Base-by-base conservation (phyloP, 306 rosid species). In the Fragaria nilgerrensis region DNA sequence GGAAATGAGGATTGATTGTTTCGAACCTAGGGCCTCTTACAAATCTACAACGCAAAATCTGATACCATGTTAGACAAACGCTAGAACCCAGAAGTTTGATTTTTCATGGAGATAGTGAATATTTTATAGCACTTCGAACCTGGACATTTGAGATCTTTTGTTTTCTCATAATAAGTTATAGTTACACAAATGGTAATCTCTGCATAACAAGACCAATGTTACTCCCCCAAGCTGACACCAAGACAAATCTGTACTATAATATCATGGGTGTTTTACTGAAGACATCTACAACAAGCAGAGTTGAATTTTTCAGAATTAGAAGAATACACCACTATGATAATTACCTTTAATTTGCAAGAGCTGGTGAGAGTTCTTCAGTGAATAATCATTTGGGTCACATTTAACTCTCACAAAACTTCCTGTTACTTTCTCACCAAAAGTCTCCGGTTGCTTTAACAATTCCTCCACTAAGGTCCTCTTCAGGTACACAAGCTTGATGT, bases 351-450 rank as follows among this genome's bases (percentile, higher is more conserved):
- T 91, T 85, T 82, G 97, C 78, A 77, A 59, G 36, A 93, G 91
- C 84, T 83, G 85, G 85, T 83, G 81, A 36, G 91, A 80, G 66
- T 90, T 90, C 74, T 82, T 87, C 84, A 87, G 96, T 29, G 82
- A 79, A 74, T 84, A 87, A 85, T 92, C 97, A 79, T 85, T 76
- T 9, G 90, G 92, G 75, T 92, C 92, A 43, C 86, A 73, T 75
- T 86, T 92, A 61, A 86, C 79, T 82, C 97, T 85, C 34, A 92
- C 86, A 72, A 86, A 89, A 84, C 96, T 74, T 72, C 96, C 97
- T 71, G 81, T 74, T 25, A 93, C 89, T 85, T 93, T 93, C 27
- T 53, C 68, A 27, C 81, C 87, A 81, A 86, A 89, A 72, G 72
- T 83, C 66, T 87, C 90, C 1, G 85, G 89, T 50, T 84, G 72